Percentiles rank a stretch among this genome's conserved stretches.
Conservation (phyloP, 2,329 filamentous ascomycete genomes). For the Ceratocystis variospora region DNA sequence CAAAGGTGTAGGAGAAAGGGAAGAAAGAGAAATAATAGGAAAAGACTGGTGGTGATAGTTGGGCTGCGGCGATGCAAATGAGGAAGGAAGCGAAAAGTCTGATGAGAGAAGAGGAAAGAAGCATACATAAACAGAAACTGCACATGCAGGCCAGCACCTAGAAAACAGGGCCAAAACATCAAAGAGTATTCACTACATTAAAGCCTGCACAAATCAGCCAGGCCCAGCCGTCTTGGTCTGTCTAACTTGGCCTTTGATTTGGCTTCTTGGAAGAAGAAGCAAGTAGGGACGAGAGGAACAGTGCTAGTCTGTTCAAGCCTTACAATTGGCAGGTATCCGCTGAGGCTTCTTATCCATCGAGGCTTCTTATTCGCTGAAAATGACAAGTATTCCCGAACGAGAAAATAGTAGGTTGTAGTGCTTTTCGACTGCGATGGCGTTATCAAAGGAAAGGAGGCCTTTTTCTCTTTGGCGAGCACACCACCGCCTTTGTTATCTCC, state of each 20-base stretch:
- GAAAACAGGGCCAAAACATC: not conserved
- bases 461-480: not conserved
- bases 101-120: not conserved
- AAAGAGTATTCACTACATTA: not conserved
- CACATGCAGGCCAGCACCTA: not conserved
- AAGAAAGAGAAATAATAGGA: not conserved
- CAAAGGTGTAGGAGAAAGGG: not conserved
- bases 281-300: not conserved
- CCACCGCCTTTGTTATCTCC: not conserved
- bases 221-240: not conserved
- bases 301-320: not conserved
- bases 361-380: not conserved
- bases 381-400: not conserved
- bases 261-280: not conserved
- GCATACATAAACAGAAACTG: not conserved
- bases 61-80: not conserved
- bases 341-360: not conserved
- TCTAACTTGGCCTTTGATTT: not conserved
- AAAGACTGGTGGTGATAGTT: not conserved
- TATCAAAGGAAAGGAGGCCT: not conserved
- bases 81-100: not conserved
- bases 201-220: not conserved
- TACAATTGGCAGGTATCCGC: not conserved
- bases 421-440: slow-evolving; percentile 4
- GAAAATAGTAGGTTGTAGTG: slow-evolving; percentile 1